phyloP scores from a whole-genome alignment of 495 filamentous ascomycete species.

The Daldinia grandis region DNA sequence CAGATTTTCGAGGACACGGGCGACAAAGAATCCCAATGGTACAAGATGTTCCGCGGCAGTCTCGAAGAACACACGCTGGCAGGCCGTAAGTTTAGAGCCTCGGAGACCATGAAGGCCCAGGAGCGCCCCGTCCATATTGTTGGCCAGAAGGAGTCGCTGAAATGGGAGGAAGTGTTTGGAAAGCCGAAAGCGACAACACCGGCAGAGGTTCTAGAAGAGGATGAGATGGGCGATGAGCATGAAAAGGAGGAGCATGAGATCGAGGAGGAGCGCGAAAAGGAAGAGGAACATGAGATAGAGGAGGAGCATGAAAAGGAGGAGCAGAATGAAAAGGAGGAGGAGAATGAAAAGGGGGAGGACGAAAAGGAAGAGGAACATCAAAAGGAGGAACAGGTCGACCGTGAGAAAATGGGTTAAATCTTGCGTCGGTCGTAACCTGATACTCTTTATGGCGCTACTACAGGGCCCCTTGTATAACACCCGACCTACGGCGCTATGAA shows the following conservation, averaged over 20 bases:
- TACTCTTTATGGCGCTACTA: not conserved
- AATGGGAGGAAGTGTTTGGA: slow-evolving; percentile 46
- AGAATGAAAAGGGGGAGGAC: not conserved
- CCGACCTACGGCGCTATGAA: slow-evolving; percentile 7
- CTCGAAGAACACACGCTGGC: slow-evolving; percentile 40
- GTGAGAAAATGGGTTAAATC: not conserved
- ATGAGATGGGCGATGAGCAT: not conserved
- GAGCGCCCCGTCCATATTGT: slow-evolving; percentile 45
- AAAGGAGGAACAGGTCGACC: no score
- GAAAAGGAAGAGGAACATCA: not conserved
- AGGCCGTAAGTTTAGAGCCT: slow-evolving; percentile 43
- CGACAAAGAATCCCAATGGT: slow-evolving; percentile 53
- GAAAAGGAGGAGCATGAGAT: not conserved
- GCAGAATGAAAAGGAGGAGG: no score
- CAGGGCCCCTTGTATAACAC: slow-evolving; percentile 15
- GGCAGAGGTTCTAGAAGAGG: not conserved
- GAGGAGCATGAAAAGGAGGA: not conserved
- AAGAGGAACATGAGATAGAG: not conserved
- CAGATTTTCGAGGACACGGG: slow-evolving; percentile 45
- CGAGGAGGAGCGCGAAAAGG: not conserved
- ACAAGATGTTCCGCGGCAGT: slow-evolving; percentile 47
- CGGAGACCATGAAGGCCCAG: slow-evolving; percentile 31
- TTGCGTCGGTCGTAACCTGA: not conserved
- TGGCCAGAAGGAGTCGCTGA: slow-evolving; percentile 30
- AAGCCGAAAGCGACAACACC: not conserved